Conservation (phyloP, 1,284 basidiomycete species). For the Cryptococcus deneoformans region DNA sequence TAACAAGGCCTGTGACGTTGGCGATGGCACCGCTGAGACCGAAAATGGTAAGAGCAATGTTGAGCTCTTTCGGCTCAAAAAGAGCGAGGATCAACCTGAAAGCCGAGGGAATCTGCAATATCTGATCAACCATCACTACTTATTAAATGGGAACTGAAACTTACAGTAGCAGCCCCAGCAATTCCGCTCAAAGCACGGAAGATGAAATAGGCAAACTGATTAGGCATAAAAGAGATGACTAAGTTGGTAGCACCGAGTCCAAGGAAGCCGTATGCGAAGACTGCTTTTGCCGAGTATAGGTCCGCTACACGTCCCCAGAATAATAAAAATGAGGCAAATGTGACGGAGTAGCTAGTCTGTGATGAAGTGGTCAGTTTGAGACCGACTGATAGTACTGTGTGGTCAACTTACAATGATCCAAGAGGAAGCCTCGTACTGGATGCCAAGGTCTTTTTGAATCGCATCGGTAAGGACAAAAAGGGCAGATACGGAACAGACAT, state of each 20-base stretch:
- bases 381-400: background rate
- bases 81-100: conserved; percentile 43
- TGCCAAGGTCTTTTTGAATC: conserved; percentile 16
- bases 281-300: conserved; percentile 35
- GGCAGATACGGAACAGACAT: conserved; percentile 11
- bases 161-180: conserved; percentile 29
- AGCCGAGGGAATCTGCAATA: conserved; percentile 33
- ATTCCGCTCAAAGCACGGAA: conserved; percentile 38
- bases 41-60: conserved; percentile 39
- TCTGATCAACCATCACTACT: conserved; percentile 29
- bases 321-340: conserved; percentile 24
- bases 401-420: conserved; percentile 29
- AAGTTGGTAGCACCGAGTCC: conserved; percentile 31
- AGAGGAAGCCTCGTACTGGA: conserved; percentile 28
- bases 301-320: conserved; percentile 41
- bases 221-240: conserved; percentile 35
- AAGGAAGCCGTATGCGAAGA: conserved; percentile 32
- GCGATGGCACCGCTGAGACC: conserved; percentile 42
- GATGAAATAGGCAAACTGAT: conserved; percentile 39
- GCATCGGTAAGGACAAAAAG: conserved; percentile 10
- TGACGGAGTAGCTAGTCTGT: conserved; percentile 6
- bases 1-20: conserved; percentile 38
- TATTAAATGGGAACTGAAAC: conserved; percentile 28
- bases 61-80: conserved; percentile 34
- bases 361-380: background rate